A percentile compares a stretch with the other conserved stretches of the same genome.
phyloP scores from a whole-genome alignment of 768 basidiomycete species.

The Daedaleopsis nitida region DNA sequence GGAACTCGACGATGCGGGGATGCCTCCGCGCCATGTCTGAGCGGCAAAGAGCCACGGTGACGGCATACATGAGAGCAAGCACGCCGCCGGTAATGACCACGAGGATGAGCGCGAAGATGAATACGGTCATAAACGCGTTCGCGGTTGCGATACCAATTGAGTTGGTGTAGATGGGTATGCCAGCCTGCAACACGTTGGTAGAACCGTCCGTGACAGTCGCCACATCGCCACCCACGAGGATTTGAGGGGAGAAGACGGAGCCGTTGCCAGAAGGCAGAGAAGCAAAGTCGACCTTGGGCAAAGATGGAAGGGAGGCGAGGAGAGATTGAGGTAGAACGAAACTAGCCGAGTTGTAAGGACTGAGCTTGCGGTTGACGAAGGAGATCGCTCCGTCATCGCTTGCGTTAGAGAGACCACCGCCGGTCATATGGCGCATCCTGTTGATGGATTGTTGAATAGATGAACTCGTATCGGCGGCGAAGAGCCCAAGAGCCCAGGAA shows the following conservation, averaged over 20 bases:
- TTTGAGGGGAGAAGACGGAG: background rate
- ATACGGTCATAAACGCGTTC: conserved; percentile 91
- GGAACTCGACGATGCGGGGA: conserved; percentile 23
- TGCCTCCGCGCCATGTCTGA: conserved; percentile 24
- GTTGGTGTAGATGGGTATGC: conserved; percentile 82
- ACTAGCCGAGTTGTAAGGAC: conserved; percentile 63
- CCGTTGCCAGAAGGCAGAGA: background rate
- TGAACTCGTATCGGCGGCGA: conserved; percentile 53
- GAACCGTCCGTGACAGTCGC: conserved; percentile 66
- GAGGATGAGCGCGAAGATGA: conserved; percentile 70
- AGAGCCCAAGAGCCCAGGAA: conserved; percentile 83
- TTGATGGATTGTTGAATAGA: conserved; percentile 78
- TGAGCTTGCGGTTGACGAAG: conserved; percentile 78
- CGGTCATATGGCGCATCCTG: conserved; percentile 79
- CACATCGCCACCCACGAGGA: conserved; percentile 41
- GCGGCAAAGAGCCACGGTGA: conserved; percentile 38
- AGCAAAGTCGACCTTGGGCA: conserved; percentile 24
- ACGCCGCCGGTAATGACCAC: conserved; percentile 57
- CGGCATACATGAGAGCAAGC: conserved; percentile 53
- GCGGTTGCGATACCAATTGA: conserved; percentile 76
- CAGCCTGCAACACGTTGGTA: conserved; percentile 71
- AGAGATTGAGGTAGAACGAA: conserved; percentile 14
- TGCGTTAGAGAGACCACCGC: conserved; percentile 68
- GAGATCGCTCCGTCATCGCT: conserved; percentile 61
- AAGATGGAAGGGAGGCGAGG: conserved; percentile 16